Conservation (phyloP, 2,329 filamentous ascomycete genomes). For the Fusarium begoniae region DNA sequence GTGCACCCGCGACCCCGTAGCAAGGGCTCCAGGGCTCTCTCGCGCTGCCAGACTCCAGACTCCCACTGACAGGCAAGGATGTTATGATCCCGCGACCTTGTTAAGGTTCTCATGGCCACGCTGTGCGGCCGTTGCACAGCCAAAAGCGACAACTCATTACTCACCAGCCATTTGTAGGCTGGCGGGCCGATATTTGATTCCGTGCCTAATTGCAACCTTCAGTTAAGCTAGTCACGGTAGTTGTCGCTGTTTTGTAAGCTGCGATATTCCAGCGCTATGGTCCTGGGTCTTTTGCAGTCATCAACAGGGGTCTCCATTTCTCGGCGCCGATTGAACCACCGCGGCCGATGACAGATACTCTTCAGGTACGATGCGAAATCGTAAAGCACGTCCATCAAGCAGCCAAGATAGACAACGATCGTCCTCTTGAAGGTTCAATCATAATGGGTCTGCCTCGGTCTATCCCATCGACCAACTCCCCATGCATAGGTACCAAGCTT, state of each 20-base stretch:
- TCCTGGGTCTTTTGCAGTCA: not conserved
- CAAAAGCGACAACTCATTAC: not conserved
- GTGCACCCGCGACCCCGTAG: not conserved
- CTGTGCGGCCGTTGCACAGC: conserved; percentile 18
- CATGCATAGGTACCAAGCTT: not conserved
- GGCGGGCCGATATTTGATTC: not conserved
- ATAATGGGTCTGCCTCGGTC: conserved; percentile 13
- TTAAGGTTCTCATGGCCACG: conserved; percentile 19
- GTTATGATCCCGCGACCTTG: conserved; percentile 6
- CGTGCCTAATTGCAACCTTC: not conserved
- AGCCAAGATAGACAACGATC: conserved; percentile 1
- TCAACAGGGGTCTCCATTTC: conserved; percentile 2
- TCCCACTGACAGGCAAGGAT: conserved; percentile 18
- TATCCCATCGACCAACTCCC: not conserved
- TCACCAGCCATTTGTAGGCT: not conserved
- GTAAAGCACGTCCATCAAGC: conserved; percentile 1
- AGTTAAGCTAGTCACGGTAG: not conserved
- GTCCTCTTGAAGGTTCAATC: conserved; percentile 11
- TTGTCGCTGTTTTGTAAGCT: not conserved
- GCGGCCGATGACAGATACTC: conserved; percentile 25
- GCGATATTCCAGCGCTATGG: conserved; percentile 1
- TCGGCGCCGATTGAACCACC: conserved; percentile 26
- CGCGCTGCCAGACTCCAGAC: not conserved
- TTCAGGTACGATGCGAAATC: conserved; percentile 17
- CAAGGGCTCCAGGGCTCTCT: not conserved